These are phyloP conservation scores for Candida maesae DNA, from an alignment of 805 yeast genomes.

Conservation along the genomic window DNA sequence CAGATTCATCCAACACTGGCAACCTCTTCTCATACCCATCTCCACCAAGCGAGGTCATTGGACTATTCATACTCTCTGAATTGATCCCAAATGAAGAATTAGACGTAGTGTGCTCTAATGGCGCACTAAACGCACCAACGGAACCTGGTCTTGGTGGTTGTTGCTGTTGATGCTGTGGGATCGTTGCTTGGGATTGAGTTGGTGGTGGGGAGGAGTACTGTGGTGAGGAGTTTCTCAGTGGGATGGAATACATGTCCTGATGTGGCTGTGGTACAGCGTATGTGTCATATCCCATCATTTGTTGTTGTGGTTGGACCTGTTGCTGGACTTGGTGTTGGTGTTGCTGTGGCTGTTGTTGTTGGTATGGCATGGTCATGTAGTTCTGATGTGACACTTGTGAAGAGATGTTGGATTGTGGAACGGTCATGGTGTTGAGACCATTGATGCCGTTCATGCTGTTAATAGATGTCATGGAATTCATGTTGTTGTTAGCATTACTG, in stretches of 20 bases:
- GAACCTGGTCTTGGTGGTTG: conserved; percentile 14
- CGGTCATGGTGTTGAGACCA: conserved; percentile 4
- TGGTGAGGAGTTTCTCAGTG: conserved; percentile 19
- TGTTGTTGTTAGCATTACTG: neutral
- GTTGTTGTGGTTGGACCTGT: no score
- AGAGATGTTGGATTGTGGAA: conserved; percentile 1
- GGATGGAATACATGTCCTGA: conserved; percentile 2
- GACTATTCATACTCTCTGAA: conserved; percentile 12
- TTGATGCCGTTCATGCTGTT: conserved; percentile 7
- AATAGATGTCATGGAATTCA: conserved; percentile 2
- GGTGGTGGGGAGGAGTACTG: conserved; percentile 14
- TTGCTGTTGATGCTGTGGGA: no score
- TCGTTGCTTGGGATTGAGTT: no score
- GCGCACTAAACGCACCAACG: conserved; percentile 13
- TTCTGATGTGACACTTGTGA: conserved; percentile 4
- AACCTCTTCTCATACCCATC: conserved; percentile 14
- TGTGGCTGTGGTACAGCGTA: no score
- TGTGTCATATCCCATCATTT: no score
- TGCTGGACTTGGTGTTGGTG: conserved; percentile 8
- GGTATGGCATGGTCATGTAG: neutral
- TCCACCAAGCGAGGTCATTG: conserved; percentile 15
- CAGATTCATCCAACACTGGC: conserved; percentile 22
- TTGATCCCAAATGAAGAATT: conserved; percentile 18
- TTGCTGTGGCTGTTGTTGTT: conserved; percentile 5
- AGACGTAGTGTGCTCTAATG: conserved; percentile 18